Evolutionary conservation across 2,329 filamentous ascomycete genomes (phyloP).

Genomic region (Nigrograna mackinnonii): DNA sequence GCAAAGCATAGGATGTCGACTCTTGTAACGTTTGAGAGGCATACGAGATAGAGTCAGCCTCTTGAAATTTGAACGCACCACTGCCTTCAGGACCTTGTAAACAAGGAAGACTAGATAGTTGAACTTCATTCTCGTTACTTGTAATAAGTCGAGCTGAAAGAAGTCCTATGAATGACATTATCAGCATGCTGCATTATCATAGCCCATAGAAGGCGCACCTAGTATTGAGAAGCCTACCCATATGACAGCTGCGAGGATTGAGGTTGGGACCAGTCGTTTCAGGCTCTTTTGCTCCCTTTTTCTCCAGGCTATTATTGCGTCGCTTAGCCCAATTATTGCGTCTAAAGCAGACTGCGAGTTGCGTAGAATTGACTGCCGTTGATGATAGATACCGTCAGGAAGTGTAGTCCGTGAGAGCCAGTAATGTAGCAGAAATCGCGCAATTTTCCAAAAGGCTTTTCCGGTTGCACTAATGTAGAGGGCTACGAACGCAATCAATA

Average conservation of each 20-base stretch:
- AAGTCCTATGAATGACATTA: background rate
- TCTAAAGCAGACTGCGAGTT: constrained; percentile 22
- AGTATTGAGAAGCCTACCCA: background rate
- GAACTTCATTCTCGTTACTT: background rate
- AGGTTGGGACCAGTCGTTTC: background rate
- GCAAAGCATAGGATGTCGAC: background rate
- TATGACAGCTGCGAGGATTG: background rate
- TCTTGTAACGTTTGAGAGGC: background rate
- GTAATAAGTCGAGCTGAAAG: background rate
- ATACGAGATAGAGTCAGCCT: background rate
- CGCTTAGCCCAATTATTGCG: background rate
- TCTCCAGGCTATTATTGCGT: background rate
- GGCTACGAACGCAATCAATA: constrained; percentile 26
- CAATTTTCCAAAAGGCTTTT: constrained; percentile 17
- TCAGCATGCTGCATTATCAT: background rate
- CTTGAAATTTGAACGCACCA: background rate
- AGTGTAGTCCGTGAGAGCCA: constrained; percentile 24
- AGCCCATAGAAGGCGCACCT: background rate
- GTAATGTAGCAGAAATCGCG: constrained; percentile 17
- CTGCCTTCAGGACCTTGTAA: constrained; percentile 12
- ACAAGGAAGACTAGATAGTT: constrained; percentile 15
- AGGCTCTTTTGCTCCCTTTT: background rate
- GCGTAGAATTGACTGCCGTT: constrained; percentile 35
- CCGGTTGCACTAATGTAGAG: constrained; percentile 21
- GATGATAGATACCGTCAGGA: constrained; percentile 26